These are phyloP conservation scores for Amoeboaphelidium protococcarum DNA, from an alignment of 371 early-diverging fungal species.

Conservation along the genomic window DNA sequence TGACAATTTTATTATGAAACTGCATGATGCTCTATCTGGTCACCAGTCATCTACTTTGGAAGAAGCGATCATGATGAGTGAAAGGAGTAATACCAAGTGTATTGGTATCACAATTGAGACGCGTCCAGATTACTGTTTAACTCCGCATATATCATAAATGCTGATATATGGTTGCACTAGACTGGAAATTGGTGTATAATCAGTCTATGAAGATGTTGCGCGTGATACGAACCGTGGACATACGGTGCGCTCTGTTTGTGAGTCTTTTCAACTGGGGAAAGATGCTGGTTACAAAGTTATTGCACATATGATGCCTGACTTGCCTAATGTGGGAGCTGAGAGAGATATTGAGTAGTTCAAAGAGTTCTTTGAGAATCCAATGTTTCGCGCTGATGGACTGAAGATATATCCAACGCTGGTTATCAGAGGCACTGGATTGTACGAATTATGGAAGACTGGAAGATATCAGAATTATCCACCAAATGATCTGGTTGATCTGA, in stretches of 20 bases:
- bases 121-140: conserved; percentile 95
- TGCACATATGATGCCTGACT: conserved; percentile 99
- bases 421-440: conserved; percentile 96
- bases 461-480: conserved; percentile 97
- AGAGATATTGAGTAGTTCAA: conserved; percentile 97
- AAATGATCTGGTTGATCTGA: conserved; percentile 87
- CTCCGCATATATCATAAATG: conserved; percentile 95
- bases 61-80: conserved; percentile 88
- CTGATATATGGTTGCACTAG: conserved; percentile 98
- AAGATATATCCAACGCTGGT: conserved; percentile 99
- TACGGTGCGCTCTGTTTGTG: conserved; percentile 92
- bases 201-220: conserved; percentile 99
- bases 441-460: conserved; percentile 97
- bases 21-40: conserved; percentile 95
- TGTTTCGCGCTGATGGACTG: conserved; percentile 93
- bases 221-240: conserved; percentile 98
- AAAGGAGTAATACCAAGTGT: conserved; percentile 89
- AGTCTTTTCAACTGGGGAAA: conserved; percentile 90
- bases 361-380: conserved; percentile 98
- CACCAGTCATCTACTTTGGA: conserved; percentile 61
- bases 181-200: conserved; percentile 97
- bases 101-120: conserved; percentile 99
- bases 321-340: conserved; percentile 99
- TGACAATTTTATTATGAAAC: conserved; percentile 86
- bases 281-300: conserved; percentile 99